Percentiles rank a stretch among this genome's conserved stretches.
These are phyloP conservation scores for Sclerotiophoma versabilis DNA, from an alignment of 2,329 filamentous ascomycete genomes.

Conservation along the genomic window DNA sequence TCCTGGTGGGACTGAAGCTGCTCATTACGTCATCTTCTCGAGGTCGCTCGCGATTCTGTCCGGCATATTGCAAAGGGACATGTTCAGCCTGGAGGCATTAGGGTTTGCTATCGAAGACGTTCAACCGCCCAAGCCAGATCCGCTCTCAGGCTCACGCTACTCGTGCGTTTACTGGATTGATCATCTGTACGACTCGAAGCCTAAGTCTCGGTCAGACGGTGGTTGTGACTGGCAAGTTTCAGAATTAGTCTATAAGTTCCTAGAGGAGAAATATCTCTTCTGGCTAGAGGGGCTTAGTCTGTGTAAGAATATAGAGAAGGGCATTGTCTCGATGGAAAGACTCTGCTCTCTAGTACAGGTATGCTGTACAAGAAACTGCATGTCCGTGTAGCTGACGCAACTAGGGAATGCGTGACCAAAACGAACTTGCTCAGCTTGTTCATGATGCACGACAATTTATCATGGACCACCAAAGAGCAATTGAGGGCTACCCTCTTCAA, in stretches of 20 bases:
- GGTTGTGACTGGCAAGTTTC: neutral
- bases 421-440: constrained; percentile 4
- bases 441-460: constrained; percentile 19
- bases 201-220: neutral
- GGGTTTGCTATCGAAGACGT: constrained; percentile 28
- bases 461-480: constrained; percentile 25
- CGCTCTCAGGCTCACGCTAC: constrained; percentile 31
- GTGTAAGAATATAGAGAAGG: constrained; percentile 11
- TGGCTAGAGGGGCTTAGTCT: too few relatives aligned
- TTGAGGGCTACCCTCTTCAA: constrained; percentile 34
- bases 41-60: constrained; percentile 42
- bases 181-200: constrained; percentile 38
- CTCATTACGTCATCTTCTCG: constrained; percentile 23
- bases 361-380: neutral
- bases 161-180: constrained; percentile 47
- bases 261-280: neutral
- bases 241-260: neutral
- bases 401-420: neutral
- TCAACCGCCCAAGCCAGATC: constrained; percentile 30
- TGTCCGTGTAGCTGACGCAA: neutral
- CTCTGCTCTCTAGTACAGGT: constrained; percentile 6
- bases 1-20: constrained; percentile 26
- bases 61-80: constrained; percentile 30
- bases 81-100: constrained; percentile 25
- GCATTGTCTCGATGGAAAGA: constrained; percentile 13